A percentile compares a stretch with the other conserved stretches of the same genome.
Evolutionary conservation across 306 rosid species (phyloP).

Genomic region (Casuarina cunninghamiana): DNA sequence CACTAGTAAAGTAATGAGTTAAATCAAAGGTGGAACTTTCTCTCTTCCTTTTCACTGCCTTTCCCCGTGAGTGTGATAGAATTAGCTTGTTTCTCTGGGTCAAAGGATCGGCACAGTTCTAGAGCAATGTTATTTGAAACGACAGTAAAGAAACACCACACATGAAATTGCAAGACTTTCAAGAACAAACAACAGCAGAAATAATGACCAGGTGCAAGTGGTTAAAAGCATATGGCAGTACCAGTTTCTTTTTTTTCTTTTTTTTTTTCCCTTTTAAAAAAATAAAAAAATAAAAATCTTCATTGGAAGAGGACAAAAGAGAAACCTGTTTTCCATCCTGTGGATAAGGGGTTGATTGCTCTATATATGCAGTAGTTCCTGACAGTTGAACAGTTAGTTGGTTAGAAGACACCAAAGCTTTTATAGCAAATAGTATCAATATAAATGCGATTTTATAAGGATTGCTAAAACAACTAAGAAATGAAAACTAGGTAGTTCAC

Average conservation of each 20-base stretch:
- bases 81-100: not conserved
- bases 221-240: not conserved
- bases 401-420: conserved; percentile 35
- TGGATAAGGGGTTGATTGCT: conserved; percentile 81
- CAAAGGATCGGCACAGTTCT: not conserved
- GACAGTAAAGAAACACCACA: not conserved
- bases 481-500: not conserved
- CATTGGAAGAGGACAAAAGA: conserved; percentile 4
- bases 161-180: not conserved
- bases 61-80: not conserved
- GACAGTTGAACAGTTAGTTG: conserved; percentile 37
- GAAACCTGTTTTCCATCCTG: conserved; percentile 91
- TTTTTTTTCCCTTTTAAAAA: not conserved
- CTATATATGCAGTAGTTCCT: conserved; percentile 83
- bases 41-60: not conserved
- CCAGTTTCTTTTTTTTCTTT: not conserved
- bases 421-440: conserved; percentile 16
- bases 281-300: not conserved
- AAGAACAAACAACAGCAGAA: not conserved
- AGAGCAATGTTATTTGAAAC: not conserved
- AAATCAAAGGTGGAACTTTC: not conserved
- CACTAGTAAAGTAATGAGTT: not conserved
- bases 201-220: not conserved
- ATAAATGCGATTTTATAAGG: conserved; percentile 16
- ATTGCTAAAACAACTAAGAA: conserved; percentile 16